These are phyloP conservation scores for Metschnikowia chrysomelidarum DNA, from an alignment of 805 yeast genomes.

Conservation along the genomic window DNA sequence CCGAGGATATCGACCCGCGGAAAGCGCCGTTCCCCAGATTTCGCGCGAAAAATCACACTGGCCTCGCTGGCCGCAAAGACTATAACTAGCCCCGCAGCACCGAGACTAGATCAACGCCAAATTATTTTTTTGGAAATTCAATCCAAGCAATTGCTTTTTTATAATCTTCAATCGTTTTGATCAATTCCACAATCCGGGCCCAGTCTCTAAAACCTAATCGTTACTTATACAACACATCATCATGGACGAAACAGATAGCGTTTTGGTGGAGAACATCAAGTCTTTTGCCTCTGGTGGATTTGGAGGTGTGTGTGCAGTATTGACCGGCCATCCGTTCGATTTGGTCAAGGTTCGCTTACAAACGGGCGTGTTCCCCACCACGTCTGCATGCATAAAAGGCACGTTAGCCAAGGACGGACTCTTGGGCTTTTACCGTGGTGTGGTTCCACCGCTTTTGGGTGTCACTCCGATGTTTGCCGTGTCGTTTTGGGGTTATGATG, in stretches of 20 bases:
- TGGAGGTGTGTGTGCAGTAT: slow-evolving; percentile 94
- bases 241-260: slow-evolving; percentile 47
- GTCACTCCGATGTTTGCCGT: slow-evolving; percentile 99
- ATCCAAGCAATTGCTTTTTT: too few relatives aligned
- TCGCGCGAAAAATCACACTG: slow-evolving; percentile 9
- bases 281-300: slow-evolving; percentile 92
- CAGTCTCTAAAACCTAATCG: too few relatives aligned
- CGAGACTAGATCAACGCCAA: too few relatives aligned
- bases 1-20: slow-evolving; percentile 12
- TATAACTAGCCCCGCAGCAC: too few relatives aligned
- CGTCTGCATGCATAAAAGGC: slow-evolving; percentile 63
- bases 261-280: slow-evolving; percentile 71
- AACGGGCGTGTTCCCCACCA: slow-evolving; percentile 66
- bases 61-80: slow-evolving; percentile 5
- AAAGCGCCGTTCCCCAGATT: slow-evolving; percentile 14
- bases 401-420: slow-evolving; percentile 76
- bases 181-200: too few relatives aligned
- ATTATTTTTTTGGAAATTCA: too few relatives aligned
- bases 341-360: slow-evolving; percentile 89
- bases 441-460: slow-evolving; percentile 90
- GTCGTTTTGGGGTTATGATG: slow-evolving; percentile 96
- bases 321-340: slow-evolving; percentile 97
- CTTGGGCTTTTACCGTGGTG: slow-evolving; percentile 87
- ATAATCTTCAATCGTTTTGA: too few relatives aligned
- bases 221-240: slow-evolving; percentile 3